Base-by-base conservation (phyloP, 2,329 filamentous ascomycete genomes). In the Arthroderma sp. region DNA sequence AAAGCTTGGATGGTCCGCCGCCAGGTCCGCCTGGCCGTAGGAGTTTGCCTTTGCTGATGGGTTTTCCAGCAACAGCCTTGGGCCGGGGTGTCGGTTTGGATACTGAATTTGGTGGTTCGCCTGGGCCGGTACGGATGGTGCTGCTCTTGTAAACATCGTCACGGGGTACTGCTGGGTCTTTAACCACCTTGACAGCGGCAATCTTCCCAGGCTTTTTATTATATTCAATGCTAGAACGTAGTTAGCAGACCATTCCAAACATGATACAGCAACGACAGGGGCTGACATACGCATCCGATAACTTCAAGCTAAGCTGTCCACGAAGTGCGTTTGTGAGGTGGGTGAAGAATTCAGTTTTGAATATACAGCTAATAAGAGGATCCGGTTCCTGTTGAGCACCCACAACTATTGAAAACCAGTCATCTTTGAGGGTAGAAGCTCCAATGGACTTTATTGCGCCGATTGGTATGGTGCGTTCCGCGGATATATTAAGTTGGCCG, bases 291-390 rank as follows among this genome's bases (percentile, higher is more conserved):
- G 73, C 74, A 29, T 91, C 81, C n/a, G 71, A 78, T 50, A 96
- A 82, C 64, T 84, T 86, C 40, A 98, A 67, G 59, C 80, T 86
- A 59, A 94, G 76, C 6, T 84, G 80, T 6, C 83, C 85, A 3
- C 83, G 80, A 64, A 93, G 83, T 43, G 80, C 78, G 42, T 78
- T 80, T 59, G 81, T 79, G 68, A 98, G 80, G 51, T 95, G 88
- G 0, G 89, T 93, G 59, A 96, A 94, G 64, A 98, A 81, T 59
- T 98, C 91, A 0, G 91, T 98, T 71, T 98, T 98, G 64, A 98
- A 80, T 15, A 95, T 70, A 59, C 91, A 98, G 66, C 81, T 94
- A 57, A 98, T 65, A 22, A 98, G 72, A n/a, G 91, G 87, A 62
- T 98, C 91, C 0, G 91, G 74, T 61, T 96, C 89, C 59, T 94